Evolutionary conservation across 2,329 filamentous ascomycete genomes (phyloP).

Genomic region (Pseudogymnoascus sp.): DNA sequence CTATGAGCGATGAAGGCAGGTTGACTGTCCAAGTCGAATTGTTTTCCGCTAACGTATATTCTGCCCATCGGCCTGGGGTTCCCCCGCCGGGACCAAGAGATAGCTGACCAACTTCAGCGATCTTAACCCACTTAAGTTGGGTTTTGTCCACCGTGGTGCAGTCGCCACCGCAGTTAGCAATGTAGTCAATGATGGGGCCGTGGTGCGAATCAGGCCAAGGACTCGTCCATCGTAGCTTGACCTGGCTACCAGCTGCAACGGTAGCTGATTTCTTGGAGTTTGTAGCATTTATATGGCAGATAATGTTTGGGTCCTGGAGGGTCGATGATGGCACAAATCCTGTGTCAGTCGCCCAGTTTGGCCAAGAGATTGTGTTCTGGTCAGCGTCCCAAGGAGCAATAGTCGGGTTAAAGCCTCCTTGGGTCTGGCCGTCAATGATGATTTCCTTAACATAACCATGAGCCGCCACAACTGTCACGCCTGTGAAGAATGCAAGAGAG

Average conservation of each 20-base stretch:
- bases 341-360: constrained; percentile 39
- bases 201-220: constrained; percentile 58
- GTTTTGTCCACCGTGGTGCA: constrained; percentile 34
- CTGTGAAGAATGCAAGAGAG: constrained; percentile 16
- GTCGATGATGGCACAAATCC: constrained; percentile 42
- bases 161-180: constrained; percentile 29
- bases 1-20: constrained; percentile 34
- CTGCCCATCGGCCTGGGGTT: constrained; percentile 34
- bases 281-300: constrained; percentile 51
- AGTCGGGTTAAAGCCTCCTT: constrained; percentile 17
- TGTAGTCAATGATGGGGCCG: constrained; percentile 25
- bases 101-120: constrained; percentile 30
- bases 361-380: constrained; percentile 46
- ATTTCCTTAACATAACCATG: constrained; percentile 39
- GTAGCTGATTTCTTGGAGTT: constrained; percentile 42
- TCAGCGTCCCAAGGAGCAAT: constrained; percentile 18
- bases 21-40: constrained; percentile 44
- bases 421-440: constrained; percentile 38
- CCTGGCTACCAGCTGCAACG: constrained; percentile 49
- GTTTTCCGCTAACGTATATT: constrained; percentile 40
- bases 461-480: constrained; percentile 34
- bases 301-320: constrained; percentile 45
- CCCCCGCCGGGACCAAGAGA: constrained; percentile 26
- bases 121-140: constrained; percentile 33
- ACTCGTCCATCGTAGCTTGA: constrained; percentile 52